phyloP scores from a whole-genome alignment of 352 stramenopile genomes.

The Achlya hypogyna region DNA sequence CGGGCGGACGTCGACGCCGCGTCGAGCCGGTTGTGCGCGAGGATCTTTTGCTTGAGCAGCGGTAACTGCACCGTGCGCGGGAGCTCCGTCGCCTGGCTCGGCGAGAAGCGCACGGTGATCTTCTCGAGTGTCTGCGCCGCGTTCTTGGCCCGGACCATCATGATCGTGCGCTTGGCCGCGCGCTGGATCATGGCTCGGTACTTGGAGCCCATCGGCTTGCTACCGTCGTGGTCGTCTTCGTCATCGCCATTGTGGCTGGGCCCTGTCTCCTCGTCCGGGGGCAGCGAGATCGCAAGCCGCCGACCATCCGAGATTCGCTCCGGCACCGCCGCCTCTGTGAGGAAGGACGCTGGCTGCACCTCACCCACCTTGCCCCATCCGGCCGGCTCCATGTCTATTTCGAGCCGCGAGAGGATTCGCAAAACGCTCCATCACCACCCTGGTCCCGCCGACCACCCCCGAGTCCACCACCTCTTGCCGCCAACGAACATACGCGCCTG shows the following conservation, averaged over 20 bases:
- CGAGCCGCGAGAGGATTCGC: no score
- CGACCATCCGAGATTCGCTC: background rate
- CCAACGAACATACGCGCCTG: no score
- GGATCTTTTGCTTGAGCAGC: conserved; percentile 40
- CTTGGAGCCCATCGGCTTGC: conserved; percentile 12
- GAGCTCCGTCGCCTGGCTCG: conserved; percentile 35
- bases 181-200: conserved; percentile 55
- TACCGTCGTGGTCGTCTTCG: background rate
- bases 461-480: no score
- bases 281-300: background rate
- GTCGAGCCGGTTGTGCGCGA: conserved; percentile 32
- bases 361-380: background rate
- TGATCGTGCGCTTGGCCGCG: conserved; percentile 60
- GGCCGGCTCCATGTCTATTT: no score
- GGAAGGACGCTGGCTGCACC: background rate
- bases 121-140: conserved; percentile 55
- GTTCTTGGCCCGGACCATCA: conserved; percentile 63
- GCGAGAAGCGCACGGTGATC: conserved; percentile 49
- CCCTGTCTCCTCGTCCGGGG: background rate
- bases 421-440: no score
- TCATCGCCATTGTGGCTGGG: no score
- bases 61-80: conserved; percentile 43
- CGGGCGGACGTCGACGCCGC: conserved; percentile 27
- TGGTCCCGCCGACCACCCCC: no score
- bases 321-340: background rate